Evolutionary conservation across 768 basidiomycete species (phyloP).

Genomic region (Boletus tomentosulus): DNA sequence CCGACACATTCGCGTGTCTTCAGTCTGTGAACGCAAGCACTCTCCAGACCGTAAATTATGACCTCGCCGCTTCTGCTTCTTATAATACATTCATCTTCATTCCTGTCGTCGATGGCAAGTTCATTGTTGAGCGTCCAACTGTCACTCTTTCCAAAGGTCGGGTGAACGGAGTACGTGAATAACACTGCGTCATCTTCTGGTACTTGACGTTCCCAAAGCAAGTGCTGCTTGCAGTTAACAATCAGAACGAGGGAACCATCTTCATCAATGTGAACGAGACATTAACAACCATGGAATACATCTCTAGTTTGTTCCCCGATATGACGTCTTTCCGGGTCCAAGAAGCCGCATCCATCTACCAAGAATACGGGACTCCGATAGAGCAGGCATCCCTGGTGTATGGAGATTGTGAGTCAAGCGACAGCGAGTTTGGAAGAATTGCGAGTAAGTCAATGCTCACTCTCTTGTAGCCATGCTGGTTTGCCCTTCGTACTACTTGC

Average conservation of each 20-base stretch:
- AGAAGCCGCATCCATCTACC: constrained; percentile 28
- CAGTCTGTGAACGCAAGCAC: constrained; percentile 29
- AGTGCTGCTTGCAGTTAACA: constrained; percentile 23
- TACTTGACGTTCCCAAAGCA: constrained; percentile 16
- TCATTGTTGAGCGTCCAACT: constrained; percentile 42
- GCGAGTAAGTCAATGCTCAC: too few relatives aligned
- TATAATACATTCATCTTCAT: constrained; percentile 38
- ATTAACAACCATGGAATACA: constrained; percentile 13
- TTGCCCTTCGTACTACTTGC: constrained; percentile 34
- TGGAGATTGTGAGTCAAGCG: constrained; percentile 36
- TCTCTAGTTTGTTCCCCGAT: constrained; percentile 39
- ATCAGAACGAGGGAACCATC: constrained; percentile 30
- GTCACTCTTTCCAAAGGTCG: constrained; percentile 33
- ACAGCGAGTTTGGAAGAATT: not conserved
- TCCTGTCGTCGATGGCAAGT: constrained; percentile 47
- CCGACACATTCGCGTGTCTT: constrained; percentile 39
- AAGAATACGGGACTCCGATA: constrained; percentile 27
- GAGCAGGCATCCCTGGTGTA: constrained; percentile 35
- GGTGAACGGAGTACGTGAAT: constrained; percentile 39
- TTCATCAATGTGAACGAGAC: constrained; percentile 28
- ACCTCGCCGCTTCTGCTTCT: constrained; percentile 32
- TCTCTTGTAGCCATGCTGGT: constrained; percentile 30
- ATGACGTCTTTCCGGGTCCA: constrained; percentile 26
- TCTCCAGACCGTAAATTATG: constrained; percentile 33
- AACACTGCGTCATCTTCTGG: not conserved